phyloP scores from a whole-genome alignment of 306 rosid species.

The Prunus mongolica region DNA sequence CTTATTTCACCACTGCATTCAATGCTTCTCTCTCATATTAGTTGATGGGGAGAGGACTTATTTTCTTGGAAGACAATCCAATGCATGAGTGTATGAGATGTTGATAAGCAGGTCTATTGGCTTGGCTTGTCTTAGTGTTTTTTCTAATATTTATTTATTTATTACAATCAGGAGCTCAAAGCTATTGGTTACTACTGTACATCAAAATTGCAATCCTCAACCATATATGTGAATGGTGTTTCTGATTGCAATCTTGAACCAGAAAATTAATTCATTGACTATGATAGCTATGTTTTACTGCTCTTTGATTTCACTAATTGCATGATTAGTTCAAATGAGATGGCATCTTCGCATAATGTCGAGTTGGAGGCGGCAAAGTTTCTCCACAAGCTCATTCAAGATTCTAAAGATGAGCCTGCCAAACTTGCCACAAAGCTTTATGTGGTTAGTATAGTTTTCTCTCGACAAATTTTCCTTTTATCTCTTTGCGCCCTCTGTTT shows the following conservation, averaged over 20 bases:
- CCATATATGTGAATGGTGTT: neutral
- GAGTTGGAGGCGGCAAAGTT: conserved; percentile 99
- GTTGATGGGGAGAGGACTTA: neutral
- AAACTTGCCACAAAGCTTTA: conserved; percentile 93
- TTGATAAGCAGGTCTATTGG: neutral
- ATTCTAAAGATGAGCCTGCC: conserved; percentile 94
- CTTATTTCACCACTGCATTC: neutral
- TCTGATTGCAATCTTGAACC: neutral
- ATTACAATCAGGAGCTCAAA: neutral
- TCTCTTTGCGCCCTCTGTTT: neutral
- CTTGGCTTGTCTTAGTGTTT: neutral
- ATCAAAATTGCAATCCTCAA: neutral
- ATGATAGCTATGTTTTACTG: neutral
- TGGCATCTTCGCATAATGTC: conserved; percentile 85
- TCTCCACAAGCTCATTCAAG: conserved; percentile 97
- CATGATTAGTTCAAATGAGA: conserved; percentile 49
- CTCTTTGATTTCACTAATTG: conserved; percentile 20
- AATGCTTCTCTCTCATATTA: neutral
- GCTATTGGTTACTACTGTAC: neutral
- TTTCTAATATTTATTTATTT: neutral
- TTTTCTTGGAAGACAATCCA: neutral
- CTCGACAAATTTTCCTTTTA: neutral
- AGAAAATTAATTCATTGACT: neutral
- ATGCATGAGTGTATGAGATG: neutral
- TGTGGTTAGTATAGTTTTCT: conserved; percentile 64